phyloP scores from a whole-genome alignment of 306 rosid species.

The Sindora glabra region DNA sequence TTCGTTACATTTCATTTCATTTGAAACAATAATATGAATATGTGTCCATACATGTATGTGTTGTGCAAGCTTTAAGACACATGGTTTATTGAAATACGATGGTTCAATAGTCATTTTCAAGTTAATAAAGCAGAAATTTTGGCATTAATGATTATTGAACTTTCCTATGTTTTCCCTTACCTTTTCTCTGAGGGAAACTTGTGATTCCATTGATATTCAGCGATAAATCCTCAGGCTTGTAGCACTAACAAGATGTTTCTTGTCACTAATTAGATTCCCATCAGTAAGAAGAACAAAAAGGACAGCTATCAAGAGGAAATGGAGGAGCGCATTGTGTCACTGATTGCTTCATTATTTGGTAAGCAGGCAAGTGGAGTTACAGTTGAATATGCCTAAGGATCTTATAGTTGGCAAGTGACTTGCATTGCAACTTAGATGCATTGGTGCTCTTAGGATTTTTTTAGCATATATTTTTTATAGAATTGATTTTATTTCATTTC shows the following conservation, averaged over 20 bases:
- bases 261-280: constrained; percentile 46
- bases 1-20: not conserved
- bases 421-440: not conserved
- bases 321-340: constrained; percentile 83
- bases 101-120: not conserved
- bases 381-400: constrained; percentile 17
- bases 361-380: constrained; percentile 60
- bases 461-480: too few species aligned
- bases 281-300: constrained; percentile 76
- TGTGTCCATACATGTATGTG: not conserved
- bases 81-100: not conserved
- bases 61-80: not conserved
- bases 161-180: not conserved
- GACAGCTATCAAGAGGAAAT: constrained; percentile 86
- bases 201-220: not conserved
- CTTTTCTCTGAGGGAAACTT: not conserved
- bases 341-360: constrained; percentile 91
- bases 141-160: not conserved
- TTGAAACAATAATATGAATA: too few species aligned
- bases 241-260: constrained; percentile 13
- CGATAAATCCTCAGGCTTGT: not conserved
- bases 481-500: too few species aligned
- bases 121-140: not conserved
- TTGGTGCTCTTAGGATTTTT: not conserved
- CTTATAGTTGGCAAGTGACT: not conserved